Base-by-base conservation (phyloP, 768 basidiomycete species). In the Grammothele lineata region DNA sequence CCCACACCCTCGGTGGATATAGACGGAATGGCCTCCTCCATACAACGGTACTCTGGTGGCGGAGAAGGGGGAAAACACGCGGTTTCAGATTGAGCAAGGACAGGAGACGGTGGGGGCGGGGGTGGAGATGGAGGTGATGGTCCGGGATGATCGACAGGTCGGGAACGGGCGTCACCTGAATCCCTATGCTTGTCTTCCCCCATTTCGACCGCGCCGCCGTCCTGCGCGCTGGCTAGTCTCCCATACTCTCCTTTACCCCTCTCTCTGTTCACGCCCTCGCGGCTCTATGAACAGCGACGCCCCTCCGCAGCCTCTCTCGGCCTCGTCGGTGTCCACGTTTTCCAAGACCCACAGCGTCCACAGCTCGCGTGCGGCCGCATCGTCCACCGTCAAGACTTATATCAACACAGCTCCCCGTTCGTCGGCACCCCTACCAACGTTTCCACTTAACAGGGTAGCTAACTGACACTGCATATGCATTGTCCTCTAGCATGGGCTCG, bases 11-110 rank as follows among this genome's bases (percentile, higher is more conserved):
- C 80, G 8, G 80, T 69, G 8, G 85, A 77, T 46, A 92, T 77
- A 34, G 84, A 87, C 33, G 89, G 88, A 22, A 90, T 76, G n/a
- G 59, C 50, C 57, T 83, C 80, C 57, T 83, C 82, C 81, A 85
- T 84, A 46, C 5, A n/a, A 10, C 4, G 23, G 32, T 19, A 25
- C 18, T 4, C 35, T 17, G 15, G 42, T 27, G 18, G 17, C 11
- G 15, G 42, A 43, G 38, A 46, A 25, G 33, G 34, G 24, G 32
- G 25, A 45, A 15, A 23, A 17, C n/a, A n/a, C 30, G 44, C 12
- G 25, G 37, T 37, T n/a, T n/a, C 22, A 24, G 40, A 37, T 7
- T 7, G 27, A 30, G 27, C 27, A 7, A 21, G 37, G 32, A 43
- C 33, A 14, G 24, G 54, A 42, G 34, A 26, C 25, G 44, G 34